These are phyloP conservation scores for Fusarium brachygibbosum DNA, from an alignment of 2,329 filamentous ascomycete species.

Conservation along the genomic window DNA sequence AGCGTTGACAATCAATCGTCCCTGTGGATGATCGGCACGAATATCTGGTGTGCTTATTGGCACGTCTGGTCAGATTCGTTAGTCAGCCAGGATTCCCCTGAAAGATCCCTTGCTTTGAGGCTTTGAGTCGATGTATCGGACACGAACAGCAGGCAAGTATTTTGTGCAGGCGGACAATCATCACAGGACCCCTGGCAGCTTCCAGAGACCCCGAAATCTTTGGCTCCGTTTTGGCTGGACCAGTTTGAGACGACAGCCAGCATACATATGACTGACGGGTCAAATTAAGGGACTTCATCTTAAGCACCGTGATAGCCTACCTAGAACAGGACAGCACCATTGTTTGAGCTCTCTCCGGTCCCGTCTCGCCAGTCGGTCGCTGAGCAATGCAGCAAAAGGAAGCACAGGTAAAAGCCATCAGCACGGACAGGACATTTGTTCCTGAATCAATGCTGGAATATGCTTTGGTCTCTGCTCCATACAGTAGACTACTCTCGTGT, in stretches of 20 bases:
- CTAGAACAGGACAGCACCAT: conserved; percentile 39
- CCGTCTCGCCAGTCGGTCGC: conserved; percentile 22
- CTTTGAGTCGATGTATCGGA: conserved; percentile 20
- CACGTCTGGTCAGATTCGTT: conserved; percentile 26
- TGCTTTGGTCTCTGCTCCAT: conserved; percentile 1
- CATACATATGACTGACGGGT: conserved; percentile 22
- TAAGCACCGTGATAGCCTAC: conserved; percentile 24
- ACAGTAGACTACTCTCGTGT: neutral
- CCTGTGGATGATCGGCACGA: conserved; percentile 35
- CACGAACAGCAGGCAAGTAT: conserved; percentile 29
- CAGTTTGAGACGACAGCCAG: conserved; percentile 26
- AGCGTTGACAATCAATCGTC: conserved; percentile 47
- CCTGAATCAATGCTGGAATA: conserved; percentile 34
- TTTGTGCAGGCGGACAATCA: conserved; percentile 32
- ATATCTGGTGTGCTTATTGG: conserved; percentile 32
- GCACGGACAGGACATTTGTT: conserved; percentile 32
- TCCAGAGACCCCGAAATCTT: conserved; percentile 38
- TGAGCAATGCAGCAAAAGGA: conserved; percentile 31
- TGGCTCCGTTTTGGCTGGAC: conserved; percentile 21
- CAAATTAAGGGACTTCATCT: conserved; percentile 39
- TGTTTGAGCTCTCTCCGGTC: conserved; percentile 33
- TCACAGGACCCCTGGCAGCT: conserved; percentile 30
- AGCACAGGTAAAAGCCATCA: conserved; percentile 36
- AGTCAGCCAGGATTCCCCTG: conserved; percentile 32
- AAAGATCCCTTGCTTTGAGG: conserved; percentile 39